Base-by-base conservation (phyloP, 768 basidiomycete genomes). In the Phlebiopsis gigantea region DNA sequence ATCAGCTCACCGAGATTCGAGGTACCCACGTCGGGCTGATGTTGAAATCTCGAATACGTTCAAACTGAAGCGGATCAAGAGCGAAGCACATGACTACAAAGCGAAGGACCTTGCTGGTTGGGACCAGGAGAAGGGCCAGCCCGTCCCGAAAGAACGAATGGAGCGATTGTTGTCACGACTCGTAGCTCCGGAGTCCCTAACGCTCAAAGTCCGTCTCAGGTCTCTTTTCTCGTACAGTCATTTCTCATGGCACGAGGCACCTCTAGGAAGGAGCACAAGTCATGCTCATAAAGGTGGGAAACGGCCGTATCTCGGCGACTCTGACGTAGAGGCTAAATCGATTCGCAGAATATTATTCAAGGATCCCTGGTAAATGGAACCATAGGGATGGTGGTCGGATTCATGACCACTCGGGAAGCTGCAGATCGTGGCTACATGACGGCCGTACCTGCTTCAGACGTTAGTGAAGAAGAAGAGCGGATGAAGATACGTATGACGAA, bases 261-360 rank as follows among this genome's bases (percentile, higher is more conserved):
- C n/a, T 41, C 5, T 57, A 91, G 80, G 74, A 85, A 53, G 86
- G 86, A 14, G 88, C 90, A 6, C 93, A 96, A 66, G 93, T 96
- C 4, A 91, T 91, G 89, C 67, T 88, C 1, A 76, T 88, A 60
- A 87, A 87, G 75, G 86, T 81, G 56, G 7, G 47, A 43, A 34
- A n/a, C 15, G 48, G 51, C 39, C 51, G 17, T 46, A 9, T 49
- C 44, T 22, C 1, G 15, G 48, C 12, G 26, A 1, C 5, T n/a
- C 17, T 19, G 12, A 5, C 48, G 17, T 45, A n/a, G 15, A 6
- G 22, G 24, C 10, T 28, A 24, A 39, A 44, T 24, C 43, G 58
- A 8, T 54, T 43, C 31, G 22, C 60, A 88, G 86, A 89, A 89
- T 60, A 66, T 88, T 54, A 64, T 77, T 1, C 87, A 88, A 75